Evolutionary conservation across 1,284 basidiomycete species (phyloP), one percentile per base, ranked within the genome.

Genomic region (Moniliella sp.): DNA sequence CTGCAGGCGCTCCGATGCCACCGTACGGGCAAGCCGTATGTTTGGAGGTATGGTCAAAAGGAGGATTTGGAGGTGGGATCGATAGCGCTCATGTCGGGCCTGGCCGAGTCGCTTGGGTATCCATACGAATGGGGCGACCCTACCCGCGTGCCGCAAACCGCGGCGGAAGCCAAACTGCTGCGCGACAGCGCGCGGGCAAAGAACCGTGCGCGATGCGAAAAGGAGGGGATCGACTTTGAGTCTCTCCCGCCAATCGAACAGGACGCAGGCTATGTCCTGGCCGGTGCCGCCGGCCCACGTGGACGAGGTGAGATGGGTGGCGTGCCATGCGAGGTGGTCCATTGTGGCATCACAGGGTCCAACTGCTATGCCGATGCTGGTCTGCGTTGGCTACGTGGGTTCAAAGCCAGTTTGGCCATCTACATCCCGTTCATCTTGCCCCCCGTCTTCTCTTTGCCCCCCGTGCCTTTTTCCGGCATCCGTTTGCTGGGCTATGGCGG

Each of bases 371-470:
- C 32, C 5, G 62, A 64, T 33, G 48, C 59, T 1, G 31, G 40
- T 18, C 46, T 50, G 39, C 46, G 62, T 2, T 62, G 51, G 48
- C 28, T 48, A 3, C 33, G 46, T 1, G 62, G 52, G 0, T 62
- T 50, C 42, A 42, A 48, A 19, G 52, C 60, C 36, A 41, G 40
- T 25, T 48, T 64, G 39, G 35, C 42, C 27, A 61, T 64, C 44
- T 64, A 64, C 40, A 34, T 64, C 10, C 62, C 62, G 5, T 61
- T 62, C n/a, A 61, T 62, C 34, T 43, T 58, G 19, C 63, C 4
- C 62, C 62, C 1, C 45, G 52, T 0, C 35, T 64, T 5, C 42
- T 64, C 27, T 63, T 64, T 42, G 46, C 45, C 14, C 43, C 46
- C 8, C 30, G 40, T 3, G 41, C 33, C 11, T 38, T 58, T 18